phyloP scores from a whole-genome alignment of 2,329 filamentous ascomycete genomes.

The Penicillium decumbens region DNA sequence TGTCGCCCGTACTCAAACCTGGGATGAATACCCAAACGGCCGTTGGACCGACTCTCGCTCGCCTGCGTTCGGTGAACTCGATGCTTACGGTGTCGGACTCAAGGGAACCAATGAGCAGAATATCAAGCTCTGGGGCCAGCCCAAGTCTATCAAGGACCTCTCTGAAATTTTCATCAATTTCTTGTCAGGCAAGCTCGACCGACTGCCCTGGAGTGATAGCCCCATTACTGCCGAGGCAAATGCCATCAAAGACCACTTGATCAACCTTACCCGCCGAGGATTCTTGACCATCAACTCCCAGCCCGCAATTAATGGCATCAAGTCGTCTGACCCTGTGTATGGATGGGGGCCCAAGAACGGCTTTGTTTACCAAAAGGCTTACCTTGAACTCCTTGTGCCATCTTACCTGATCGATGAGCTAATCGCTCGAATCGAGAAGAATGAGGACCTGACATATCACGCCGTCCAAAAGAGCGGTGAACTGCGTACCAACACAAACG shows the following conservation, averaged over 20 bases:
- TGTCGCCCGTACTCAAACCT: conserved; percentile 89
- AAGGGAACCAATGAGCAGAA: conserved; percentile 96
- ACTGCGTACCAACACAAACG: conserved; percentile 76
- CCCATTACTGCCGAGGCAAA: conserved; percentile 79
- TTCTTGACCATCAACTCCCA: conserved; percentile 96
- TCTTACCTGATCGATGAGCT: conserved; percentile 74
- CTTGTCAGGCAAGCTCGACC: conserved; percentile 72
- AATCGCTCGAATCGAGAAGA: conserved; percentile 68
- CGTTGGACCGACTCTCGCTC: conserved; percentile 97
- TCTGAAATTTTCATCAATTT: conserved; percentile 80
- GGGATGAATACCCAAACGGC: conserved; percentile 98
- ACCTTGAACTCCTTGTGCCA: conserved; percentile 84
- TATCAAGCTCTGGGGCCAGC: conserved; percentile 89
- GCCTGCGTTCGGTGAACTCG: conserved; percentile 90
- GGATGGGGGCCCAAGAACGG: conserved; percentile 94
- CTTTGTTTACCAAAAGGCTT: conserved; percentile 98
- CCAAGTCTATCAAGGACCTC: conserved; percentile 72
- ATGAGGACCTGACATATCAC: conserved; percentile 87
- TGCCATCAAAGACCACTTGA: conserved; percentile 68
- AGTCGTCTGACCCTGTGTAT: conserved; percentile 78
- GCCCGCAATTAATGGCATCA: conserved; percentile 84
- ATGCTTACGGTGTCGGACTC: conserved; percentile 88
- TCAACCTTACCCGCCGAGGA: conserved; percentile 78
- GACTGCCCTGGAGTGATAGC: conserved; percentile 89
- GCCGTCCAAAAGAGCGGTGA: conserved; percentile 80